Evolutionary conservation across 2,329 filamentous ascomycete genomes (phyloP).

Genomic region (Nothopassalora personata): DNA sequence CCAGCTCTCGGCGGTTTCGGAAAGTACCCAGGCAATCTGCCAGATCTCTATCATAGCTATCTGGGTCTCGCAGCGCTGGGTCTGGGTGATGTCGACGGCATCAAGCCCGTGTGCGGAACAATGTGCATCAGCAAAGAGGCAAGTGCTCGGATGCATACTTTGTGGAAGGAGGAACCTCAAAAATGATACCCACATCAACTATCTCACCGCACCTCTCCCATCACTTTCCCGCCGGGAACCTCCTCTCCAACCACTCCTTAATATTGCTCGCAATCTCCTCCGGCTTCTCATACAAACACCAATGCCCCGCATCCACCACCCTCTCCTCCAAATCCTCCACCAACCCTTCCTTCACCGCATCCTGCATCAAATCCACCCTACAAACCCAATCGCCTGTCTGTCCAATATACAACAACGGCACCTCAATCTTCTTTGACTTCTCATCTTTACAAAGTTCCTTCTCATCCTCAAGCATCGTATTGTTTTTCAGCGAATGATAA

Average conservation of each 20-base stretch:
- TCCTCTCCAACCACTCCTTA: constrained; percentile 24
- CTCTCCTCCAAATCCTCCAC: constrained; percentile 21
- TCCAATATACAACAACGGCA: constrained; percentile 31
- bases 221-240: constrained; percentile 29
- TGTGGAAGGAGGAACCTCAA: constrained; percentile 25
- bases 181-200: not conserved
- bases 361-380: constrained; percentile 21
- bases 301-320: constrained; percentile 23
- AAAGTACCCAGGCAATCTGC: constrained; percentile 43
- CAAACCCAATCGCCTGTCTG: constrained; percentile 28
- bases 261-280: constrained; percentile 23
- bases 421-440: constrained; percentile 27
- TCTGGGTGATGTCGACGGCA: constrained; percentile 57
- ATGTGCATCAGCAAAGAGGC: constrained; percentile 67
- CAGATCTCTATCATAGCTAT: constrained; percentile 81
- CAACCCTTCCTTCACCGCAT: constrained; percentile 21
- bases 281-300: constrained; percentile 27
- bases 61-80: constrained; percentile 77
- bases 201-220: not conserved
- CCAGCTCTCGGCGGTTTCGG: constrained; percentile 53
- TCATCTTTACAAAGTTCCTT: constrained; percentile 21
- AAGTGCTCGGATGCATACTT: constrained; percentile 23
- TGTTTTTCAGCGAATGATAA: constrained; percentile 32
- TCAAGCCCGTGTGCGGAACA: constrained; percentile 67
- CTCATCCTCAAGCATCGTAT: constrained; percentile 28